Evolutionary conservation across 192 early-diverging fungal species (phyloP), one percentile per base, ranked within the genome.

Genomic region (Lobulomyces angularis): DNA sequence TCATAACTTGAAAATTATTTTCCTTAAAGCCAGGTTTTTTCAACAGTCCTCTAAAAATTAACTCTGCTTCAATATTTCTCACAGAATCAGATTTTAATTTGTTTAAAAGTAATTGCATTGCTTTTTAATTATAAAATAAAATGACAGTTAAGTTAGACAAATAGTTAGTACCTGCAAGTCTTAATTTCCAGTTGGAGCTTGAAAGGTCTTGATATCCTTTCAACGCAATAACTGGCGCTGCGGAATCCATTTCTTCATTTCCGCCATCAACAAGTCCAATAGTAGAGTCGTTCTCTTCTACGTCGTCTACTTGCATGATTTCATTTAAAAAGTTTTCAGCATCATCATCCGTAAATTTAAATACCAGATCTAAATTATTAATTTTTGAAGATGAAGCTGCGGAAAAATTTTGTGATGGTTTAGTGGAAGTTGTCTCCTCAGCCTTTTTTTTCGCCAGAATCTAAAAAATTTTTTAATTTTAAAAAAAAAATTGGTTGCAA

Each of bases 1-100:
- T 24, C 34, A 5, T 25, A 12, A 61, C 77, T 46, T 98, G 92
- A 55, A 96, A 96, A 61, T 98, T 98, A 67, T 73, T 88, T 52
- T 98, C 94, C 58, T 96, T 96, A 85, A 84, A 93, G 3, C 92
- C 90, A 0, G 89, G 89, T 22, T 84, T 87, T 31, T 83, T 81
- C 6, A 69, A 56, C 19, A 98, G 55, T 38, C 76, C 71, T 16
- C 86, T 74, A 5, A 86, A 67, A 20, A 98, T 62, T 16, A 90
- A 62, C 51, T 98, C 94, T 8, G 83, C 67, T 33, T 87, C 81
- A 3, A 87, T 43, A 5, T 49, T 46, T 2, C 57, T 24, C 19
- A 59, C 46, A 5, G 71, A 56, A 27, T 60, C 63, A 12, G 60
- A 55, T 27, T 73, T 66, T 19, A 96, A 45, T 22, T 78, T 71